phyloP scores from a whole-genome alignment of 768 basidiomycete genomes.

The Piloderma croceum region DNA sequence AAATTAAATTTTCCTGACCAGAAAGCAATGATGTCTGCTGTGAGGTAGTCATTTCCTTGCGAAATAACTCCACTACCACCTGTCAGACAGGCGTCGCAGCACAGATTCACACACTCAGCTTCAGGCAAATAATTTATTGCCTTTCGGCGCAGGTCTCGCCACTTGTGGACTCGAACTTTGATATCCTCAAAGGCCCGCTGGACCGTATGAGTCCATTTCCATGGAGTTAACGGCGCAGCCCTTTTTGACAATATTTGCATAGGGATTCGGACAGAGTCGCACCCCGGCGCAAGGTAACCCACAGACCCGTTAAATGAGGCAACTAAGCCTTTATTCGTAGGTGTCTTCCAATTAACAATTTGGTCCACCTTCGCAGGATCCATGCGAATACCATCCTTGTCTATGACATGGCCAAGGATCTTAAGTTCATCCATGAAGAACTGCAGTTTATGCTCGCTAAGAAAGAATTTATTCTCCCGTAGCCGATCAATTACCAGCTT shows the following conservation, averaged over 20 bases:
- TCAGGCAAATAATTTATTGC: constrained; percentile 14
- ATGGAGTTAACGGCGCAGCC: too few relatives aligned
- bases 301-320: constrained; percentile 28
- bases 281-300: constrained; percentile 30
- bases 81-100: constrained; percentile 27
- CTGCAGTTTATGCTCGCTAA: constrained; percentile 29
- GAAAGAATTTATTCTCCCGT: constrained; percentile 28
- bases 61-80: constrained; percentile 25
- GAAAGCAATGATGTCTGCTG: constrained; percentile 24
- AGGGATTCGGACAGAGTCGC: constrained; percentile 28
- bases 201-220: constrained; percentile 19
- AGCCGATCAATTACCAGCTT: constrained; percentile 24
- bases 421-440: constrained; percentile 27
- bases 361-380: constrained; percentile 39
- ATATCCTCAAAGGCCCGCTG: constrained; percentile 22
- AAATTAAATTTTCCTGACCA: constrained; percentile 32
- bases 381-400: constrained; percentile 36
- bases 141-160: constrained; percentile 17
- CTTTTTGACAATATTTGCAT: constrained; percentile 34
- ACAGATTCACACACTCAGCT: constrained; percentile 21
- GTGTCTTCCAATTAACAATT: constrained; percentile 29
- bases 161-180: constrained; percentile 17
- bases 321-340: constrained; percentile 28
- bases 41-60: constrained; percentile 22
- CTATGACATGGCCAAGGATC: constrained; percentile 31